Conservation (phyloP, 352 stramenopile genomes). For the Pythium aristosporum region DNA sequence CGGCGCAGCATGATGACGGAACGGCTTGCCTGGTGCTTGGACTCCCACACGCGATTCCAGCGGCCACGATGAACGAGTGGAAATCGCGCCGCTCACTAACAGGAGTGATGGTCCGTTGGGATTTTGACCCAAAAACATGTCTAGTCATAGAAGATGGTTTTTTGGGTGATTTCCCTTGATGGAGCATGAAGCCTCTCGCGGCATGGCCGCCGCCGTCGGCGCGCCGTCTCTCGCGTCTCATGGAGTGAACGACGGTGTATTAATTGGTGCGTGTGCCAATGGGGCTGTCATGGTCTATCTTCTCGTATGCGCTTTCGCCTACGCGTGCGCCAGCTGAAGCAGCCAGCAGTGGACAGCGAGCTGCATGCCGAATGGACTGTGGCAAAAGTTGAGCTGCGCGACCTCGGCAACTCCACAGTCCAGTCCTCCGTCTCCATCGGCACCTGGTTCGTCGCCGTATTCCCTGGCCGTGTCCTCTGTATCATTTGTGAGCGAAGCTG, state of each 20-base stretch:
- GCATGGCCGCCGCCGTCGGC: background rate
- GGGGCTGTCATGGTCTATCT: background rate
- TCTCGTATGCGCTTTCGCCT: background rate
- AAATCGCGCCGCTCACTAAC: background rate
- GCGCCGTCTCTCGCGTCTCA: background rate
- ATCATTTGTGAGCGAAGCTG: background rate
- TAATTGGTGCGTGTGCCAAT: background rate
- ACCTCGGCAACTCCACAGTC: background rate
- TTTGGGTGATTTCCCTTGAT: slow-evolving; percentile 5
- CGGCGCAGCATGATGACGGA: slow-evolving; percentile 41
- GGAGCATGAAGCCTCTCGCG: background rate
- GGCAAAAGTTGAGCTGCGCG: background rate
- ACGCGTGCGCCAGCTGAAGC: background rate
- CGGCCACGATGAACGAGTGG: slow-evolving; percentile 14
- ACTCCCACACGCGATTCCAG: background rate
- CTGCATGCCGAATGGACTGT: background rate
- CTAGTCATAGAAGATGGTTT: no score
- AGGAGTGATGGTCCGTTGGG: slow-evolving; percentile 3
- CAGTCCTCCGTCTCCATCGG: no score
- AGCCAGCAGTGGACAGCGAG: background rate
- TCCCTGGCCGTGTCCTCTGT: background rate
- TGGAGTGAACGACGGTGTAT: background rate
- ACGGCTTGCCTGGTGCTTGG: background rate
- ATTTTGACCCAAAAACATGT: slow-evolving; percentile 2
- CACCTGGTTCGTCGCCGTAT: background rate